Evolutionary conservation across 2,329 filamentous ascomycete genomes (phyloP).

Genomic region (Coleophoma crateriformis): DNA sequence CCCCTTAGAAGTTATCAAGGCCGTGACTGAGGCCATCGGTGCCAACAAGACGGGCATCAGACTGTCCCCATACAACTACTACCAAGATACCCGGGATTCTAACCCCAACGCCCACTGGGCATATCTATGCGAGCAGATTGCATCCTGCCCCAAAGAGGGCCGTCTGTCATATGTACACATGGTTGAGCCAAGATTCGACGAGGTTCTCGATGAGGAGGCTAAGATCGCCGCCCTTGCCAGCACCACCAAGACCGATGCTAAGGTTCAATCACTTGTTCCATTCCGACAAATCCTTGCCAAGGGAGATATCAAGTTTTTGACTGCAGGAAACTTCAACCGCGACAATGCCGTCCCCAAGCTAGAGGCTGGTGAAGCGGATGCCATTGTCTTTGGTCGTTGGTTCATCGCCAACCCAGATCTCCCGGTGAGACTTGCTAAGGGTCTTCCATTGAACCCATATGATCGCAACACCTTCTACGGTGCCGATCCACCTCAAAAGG

Average conservation of each 20-base stretch:
- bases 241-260: conserved; percentile 41
- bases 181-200: conserved; percentile 47
- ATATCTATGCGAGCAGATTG: conserved; percentile 35
- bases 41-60: conserved; percentile 48
- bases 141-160: conserved; percentile 22
- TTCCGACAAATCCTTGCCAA: conserved; percentile 41
- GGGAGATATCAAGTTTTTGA: conserved; percentile 45
- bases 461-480: conserved; percentile 27
- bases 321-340: conserved; percentile 38
- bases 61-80: conserved; percentile 52
- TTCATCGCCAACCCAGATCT: conserved; percentile 37
- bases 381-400: conserved; percentile 31
- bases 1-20: conserved; percentile 45
- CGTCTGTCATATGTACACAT: conserved; percentile 46
- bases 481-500: conserved; percentile 19
- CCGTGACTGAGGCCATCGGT: conserved; percentile 42
- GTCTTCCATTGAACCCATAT: conserved; percentile 27
- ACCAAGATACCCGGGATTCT: conserved; percentile 51
- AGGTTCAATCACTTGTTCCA: conserved; percentile 29
- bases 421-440: conserved; percentile 30
- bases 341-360: conserved; percentile 16
- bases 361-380: conserved; percentile 23
- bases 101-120: conserved; percentile 38
- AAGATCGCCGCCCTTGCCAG: conserved; percentile 42
- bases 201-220: conserved; percentile 40